phyloP scores from a whole-genome alignment of 2,329 filamentous ascomycete genomes.

The Amauroascus niger region DNA sequence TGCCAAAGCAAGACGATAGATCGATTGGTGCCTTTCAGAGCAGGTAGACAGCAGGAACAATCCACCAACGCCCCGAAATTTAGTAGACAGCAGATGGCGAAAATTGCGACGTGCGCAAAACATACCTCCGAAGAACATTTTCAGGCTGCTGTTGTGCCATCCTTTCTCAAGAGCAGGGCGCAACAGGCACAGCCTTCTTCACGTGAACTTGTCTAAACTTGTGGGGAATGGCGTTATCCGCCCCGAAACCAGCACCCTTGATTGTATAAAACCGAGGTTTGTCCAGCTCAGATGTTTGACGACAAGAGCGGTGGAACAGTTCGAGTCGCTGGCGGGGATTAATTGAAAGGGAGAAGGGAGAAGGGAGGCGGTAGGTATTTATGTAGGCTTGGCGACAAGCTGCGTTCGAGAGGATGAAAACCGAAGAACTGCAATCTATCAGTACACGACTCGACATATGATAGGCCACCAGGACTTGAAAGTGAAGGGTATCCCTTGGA shows the following conservation, averaged over 20 bases:
- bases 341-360: neutral
- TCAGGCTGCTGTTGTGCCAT: constrained; percentile 35
- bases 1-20: neutral
- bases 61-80: neutral
- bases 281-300: too few species aligned
- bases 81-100: neutral
- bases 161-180: constrained; percentile 9
- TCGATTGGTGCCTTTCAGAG: neutral
- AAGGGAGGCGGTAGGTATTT: neutral
- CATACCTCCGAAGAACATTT: constrained; percentile 33
- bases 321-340: too few species aligned
- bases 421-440: constrained; percentile 3
- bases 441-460: neutral
- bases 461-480: neutral
- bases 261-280: too few species aligned
- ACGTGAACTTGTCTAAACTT: neutral
- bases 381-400: constrained; percentile 1
- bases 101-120: neutral
- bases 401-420: neutral
- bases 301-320: too few species aligned
- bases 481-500: neutral
- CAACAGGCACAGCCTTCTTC: neutral
- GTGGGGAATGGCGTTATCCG: neutral
- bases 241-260: too few species aligned
- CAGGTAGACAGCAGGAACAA: neutral